These are phyloP conservation scores for Symmetrospora coprosmae DNA, from an alignment of 768 basidiomycete genomes.

Conservation along the genomic window DNA sequence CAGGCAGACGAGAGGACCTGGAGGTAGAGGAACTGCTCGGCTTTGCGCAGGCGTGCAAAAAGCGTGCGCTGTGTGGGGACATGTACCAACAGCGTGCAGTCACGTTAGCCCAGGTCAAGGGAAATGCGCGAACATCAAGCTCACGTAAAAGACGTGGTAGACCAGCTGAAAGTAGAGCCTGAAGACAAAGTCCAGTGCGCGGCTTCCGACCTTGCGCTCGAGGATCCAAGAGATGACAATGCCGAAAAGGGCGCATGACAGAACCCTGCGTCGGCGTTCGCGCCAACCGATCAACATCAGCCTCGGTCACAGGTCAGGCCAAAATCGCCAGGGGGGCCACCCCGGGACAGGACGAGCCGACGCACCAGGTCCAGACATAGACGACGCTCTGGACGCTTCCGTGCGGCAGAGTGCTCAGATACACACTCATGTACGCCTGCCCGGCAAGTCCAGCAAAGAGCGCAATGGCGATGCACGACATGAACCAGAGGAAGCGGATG, in stretches of 20 bases:
- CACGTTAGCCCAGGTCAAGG: too few relatives aligned
- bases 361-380: conserved; percentile 41
- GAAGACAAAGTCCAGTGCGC: conserved; percentile 40
- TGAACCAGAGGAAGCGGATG: conserved; percentile 42
- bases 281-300: background rate
- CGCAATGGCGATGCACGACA: conserved; percentile 38
- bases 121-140: too few relatives aligned
- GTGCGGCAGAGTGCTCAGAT: conserved; percentile 40
- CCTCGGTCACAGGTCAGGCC: background rate
- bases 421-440: conserved; percentile 41
- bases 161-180: conserved; percentile 27
- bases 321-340: too few relatives aligned
- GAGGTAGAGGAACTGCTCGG: conserved; percentile 37
- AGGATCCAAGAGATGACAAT: conserved; percentile 38
- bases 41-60: conserved; percentile 39
- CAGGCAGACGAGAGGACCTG: conserved; percentile 38
- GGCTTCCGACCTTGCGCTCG: conserved; percentile 37
- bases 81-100: background rate
- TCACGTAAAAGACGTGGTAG: conserved; percentile 17
- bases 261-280: conserved; percentile 26
- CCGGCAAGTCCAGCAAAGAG: conserved; percentile 39
- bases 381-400: conserved; percentile 39
- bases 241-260: conserved; percentile 33
- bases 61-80: conserved; percentile 28
- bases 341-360: conserved; percentile 26